A percentile compares a stretch with the other conserved stretches of the same genome.
Evolutionary conservation across 352 stramenopile species (phyloP).

Genomic region (Phytopythium sindhum): DNA sequence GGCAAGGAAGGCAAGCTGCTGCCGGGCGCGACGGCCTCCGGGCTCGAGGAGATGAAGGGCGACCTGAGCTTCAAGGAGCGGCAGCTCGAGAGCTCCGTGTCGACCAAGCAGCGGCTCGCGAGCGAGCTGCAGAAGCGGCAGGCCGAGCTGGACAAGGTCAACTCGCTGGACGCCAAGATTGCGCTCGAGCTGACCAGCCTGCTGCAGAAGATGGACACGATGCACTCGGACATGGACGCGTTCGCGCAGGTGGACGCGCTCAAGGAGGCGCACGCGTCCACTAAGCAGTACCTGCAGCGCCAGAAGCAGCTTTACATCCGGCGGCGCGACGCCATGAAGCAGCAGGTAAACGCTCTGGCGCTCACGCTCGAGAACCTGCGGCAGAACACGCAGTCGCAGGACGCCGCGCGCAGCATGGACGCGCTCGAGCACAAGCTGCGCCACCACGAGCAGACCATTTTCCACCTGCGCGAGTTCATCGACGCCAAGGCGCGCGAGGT

Average conservation of each 20-base stretch:
- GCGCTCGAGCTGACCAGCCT: conserved; percentile 77
- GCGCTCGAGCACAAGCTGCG: conserved; percentile 88
- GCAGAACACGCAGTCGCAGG: conserved; percentile 63
- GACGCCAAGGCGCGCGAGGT: conserved; percentile 87
- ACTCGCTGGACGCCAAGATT: conserved; percentile 89
- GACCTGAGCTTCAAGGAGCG: conserved; percentile 91
- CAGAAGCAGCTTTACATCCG: conserved; percentile 84
- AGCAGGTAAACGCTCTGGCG: conserved; percentile 67
- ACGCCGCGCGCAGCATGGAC: conserved; percentile 79
- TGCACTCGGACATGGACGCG: conserved; percentile 85
- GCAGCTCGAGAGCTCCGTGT: conserved; percentile 88
- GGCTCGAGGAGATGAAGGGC: conserved; percentile 84
- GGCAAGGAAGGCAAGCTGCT: conserved; percentile 79
- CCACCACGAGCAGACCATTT: conserved; percentile 92
- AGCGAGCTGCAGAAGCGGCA: conserved; percentile 87
- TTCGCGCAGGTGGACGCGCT: conserved; percentile 88
- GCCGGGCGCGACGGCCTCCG: conserved; percentile 42
- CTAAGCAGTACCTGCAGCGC: conserved; percentile 68
- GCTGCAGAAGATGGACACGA: conserved; percentile 83
- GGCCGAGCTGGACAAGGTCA: conserved; percentile 89
- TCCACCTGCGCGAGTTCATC: conserved; percentile 87
- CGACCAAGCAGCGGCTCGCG: conserved; percentile 84
- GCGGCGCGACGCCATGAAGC: conserved; percentile 81
- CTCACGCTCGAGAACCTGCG: conserved; percentile 76
- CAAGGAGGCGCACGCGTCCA: conserved; percentile 73